Percentiles rank a stretch among this genome's conserved stretches.
phyloP scores from a whole-genome alignment of 768 basidiomycete genomes.

The Kockovaella imperatae region DNA sequence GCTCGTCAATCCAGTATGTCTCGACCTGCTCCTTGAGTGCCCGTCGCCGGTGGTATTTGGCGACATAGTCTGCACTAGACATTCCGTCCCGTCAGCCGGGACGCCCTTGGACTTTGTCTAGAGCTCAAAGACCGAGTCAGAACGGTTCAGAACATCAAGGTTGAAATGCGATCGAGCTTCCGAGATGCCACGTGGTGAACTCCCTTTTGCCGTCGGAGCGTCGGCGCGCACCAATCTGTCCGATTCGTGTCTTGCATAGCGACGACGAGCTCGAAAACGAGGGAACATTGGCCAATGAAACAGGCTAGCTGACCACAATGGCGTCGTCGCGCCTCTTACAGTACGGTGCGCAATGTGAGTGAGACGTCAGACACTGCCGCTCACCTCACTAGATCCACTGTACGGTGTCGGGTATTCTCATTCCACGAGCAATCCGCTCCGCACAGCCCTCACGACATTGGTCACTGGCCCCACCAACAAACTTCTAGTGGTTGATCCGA shows the following conservation, averaged over 20 bases:
- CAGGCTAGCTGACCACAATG: no score
- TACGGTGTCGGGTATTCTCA: slow-evolving; percentile 43
- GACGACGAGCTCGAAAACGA: no score
- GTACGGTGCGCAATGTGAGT: slow-evolving; percentile 78
- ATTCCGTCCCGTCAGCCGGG: slow-evolving; percentile 9
- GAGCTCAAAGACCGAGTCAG: no score
- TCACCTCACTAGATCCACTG: slow-evolving; percentile 29
- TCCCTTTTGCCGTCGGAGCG: no score
- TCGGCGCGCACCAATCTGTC: no score
- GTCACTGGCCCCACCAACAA: slow-evolving; percentile 57
- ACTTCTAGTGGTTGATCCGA: slow-evolving; percentile 44
- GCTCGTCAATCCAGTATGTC: slow-evolving; percentile 39
- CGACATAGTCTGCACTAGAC: slow-evolving; percentile 42
- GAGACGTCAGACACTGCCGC: neutral
- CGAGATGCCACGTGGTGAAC: no score
- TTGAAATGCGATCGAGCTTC: no score
- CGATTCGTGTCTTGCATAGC: no score
- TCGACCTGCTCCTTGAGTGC: slow-evolving; percentile 33
- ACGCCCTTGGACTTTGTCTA: neutral
- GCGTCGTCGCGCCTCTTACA: no score
- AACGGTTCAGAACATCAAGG: no score
- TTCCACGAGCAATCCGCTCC: slow-evolving; percentile 67
- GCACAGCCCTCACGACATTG: slow-evolving; percentile 77
- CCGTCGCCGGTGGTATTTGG: slow-evolving; percentile 30
- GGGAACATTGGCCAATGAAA: neutral